Evolutionary conservation across 306 rosid species (phyloP), one percentile per base, ranked within the genome.

Genomic region (Spatholobus suberectus): DNA sequence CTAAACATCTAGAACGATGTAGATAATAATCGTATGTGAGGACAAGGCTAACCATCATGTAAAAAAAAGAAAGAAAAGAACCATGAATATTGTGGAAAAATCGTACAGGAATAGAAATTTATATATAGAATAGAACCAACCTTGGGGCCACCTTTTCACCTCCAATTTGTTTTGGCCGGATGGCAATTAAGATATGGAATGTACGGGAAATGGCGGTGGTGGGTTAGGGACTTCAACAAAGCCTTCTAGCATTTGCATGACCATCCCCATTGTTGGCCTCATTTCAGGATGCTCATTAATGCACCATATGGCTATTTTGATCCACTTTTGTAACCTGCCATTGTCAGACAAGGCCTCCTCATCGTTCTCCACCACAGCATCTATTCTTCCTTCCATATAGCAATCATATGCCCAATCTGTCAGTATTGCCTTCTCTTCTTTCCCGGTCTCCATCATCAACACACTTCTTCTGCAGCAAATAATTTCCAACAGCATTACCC

Each of bases 401-500:
- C 90, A 87, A 77, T 87, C 81, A 81, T 75, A 72, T 27, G 79
- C 88, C 90, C 90, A 87, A 57, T 87, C 84, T 29, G 66, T 32
- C n/a, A 84, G 44, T 20, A 84, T 44, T 3, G 84, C 88, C 24
- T 77, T 81, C 20, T 84, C 82, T 77, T 87, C 90, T 49, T 84
- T 75, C 20, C 55, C 78, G 0, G 47, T 6, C 11, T 87, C n/a
- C 79, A 67, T 21, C 62, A 38, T 13, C 63, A 57, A 3, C 79
- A 87, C 86, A 51, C 75, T 58, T 74, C 23, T 87, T 73, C 88
- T 81, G 76, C 90, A 81, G 21, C 84, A 87, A 20, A 87, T 59
- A 61, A 87, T 87, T 49, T 87, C 90, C 17, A 87, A 8, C n/a
- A n/a, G n/a, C 84, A 87, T 72, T 4, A 63, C 81, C 0, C 88